Percentiles rank a stretch among this genome's conserved stretches.
phyloP scores from a whole-genome alignment of 495 filamentous ascomycete species.

The Trichoderma asperelloides region DNA sequence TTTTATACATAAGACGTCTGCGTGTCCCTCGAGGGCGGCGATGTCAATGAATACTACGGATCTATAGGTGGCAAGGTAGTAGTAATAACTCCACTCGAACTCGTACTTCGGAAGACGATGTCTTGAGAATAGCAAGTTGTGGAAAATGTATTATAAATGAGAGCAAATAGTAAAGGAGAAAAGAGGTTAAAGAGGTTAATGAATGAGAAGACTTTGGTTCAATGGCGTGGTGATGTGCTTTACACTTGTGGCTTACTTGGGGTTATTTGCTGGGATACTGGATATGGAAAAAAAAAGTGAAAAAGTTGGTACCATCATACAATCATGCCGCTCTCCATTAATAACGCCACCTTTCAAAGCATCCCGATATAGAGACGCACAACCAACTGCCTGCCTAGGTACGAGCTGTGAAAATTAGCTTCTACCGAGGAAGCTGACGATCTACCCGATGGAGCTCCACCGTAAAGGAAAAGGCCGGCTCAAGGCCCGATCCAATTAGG shows the following conservation, averaged over 20 bases:
- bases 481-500: neutral
- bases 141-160: neutral
- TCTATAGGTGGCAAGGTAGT: neutral
- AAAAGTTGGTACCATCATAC: no score
- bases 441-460: neutral
- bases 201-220: no score
- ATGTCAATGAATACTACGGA: neutral
- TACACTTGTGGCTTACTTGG: no score
- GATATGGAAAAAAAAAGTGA: no score
- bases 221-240: no score
- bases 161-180: neutral
- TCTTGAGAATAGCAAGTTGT: neutral
- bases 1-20: neutral
- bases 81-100: slow-evolving; percentile 3
- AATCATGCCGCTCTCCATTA: no score
- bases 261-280: no score
- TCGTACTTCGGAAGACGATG: neutral
- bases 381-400: neutral
- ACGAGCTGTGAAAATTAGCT: neutral
- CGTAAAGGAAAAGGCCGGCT: neutral
- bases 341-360: no score
- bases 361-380: no score
- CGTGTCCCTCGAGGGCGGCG: neutral
- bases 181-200: neutral
- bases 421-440: neutral